Percentiles rank a stretch among this genome's conserved stretches.
Conservation (phyloP, 31 red algal genomes). For the Pterothamnion heteromorphum region DNA sequence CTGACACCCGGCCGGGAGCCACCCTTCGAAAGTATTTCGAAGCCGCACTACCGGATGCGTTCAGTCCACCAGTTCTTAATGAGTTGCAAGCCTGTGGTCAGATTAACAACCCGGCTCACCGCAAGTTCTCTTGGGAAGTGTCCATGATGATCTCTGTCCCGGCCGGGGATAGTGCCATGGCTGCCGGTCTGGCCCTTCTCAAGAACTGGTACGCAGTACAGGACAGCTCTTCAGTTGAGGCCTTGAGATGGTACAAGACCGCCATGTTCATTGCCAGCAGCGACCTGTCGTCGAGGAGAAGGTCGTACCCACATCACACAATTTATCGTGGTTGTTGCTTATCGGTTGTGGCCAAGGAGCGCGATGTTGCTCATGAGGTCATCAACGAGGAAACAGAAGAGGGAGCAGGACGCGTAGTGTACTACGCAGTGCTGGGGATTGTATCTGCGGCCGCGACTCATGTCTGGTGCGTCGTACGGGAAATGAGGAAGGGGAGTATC, state of each 20-base stretch:
- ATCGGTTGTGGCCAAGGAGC: neutral
- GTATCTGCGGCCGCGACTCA: neutral
- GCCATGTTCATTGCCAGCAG: neutral
- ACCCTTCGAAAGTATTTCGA: neutral
- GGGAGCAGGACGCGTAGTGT: neutral
- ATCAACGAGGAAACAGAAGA: neutral
- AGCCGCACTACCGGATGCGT: neutral
- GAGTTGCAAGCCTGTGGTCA: neutral
- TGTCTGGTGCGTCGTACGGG: neutral
- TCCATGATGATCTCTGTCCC: neutral
- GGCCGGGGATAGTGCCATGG: neutral
- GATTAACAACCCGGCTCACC: neutral
- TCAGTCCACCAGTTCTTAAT: neutral
- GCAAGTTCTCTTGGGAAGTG: neutral
- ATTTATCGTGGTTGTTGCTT: neutral
- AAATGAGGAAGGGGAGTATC: neutral
- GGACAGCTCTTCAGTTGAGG: neutral
- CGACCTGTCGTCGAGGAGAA: neutral
- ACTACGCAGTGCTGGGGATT: neutral
- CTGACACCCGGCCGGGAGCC: neutral
- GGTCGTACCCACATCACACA: too few species aligned
- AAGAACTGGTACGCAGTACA: neutral
- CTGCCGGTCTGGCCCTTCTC: neutral
- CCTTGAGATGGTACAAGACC: neutral
- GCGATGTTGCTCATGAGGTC: neutral